Evolutionary conservation across 2,329 filamentous ascomycete species (phyloP).

Genomic region (Fusarium xylarioides): DNA sequence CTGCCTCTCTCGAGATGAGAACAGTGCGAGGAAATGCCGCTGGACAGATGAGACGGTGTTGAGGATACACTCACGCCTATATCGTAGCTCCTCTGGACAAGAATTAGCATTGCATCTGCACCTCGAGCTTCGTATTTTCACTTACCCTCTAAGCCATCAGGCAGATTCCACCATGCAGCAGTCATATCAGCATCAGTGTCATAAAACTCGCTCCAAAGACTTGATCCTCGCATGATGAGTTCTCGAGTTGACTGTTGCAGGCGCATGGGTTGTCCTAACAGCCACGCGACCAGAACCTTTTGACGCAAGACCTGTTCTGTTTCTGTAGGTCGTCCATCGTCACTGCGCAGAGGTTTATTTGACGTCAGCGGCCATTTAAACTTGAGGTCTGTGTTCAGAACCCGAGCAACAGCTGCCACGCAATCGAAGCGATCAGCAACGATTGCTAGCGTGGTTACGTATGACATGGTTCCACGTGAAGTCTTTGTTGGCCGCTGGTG

Average conservation of each 20-base stretch:
- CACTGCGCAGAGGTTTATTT: conserved; percentile 48
- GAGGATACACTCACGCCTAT: conserved; percentile 72
- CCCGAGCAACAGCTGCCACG: conserved; percentile 61
- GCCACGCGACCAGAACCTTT: conserved; percentile 72
- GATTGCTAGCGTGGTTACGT: conserved; percentile 73
- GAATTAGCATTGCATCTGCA: conserved; percentile 10
- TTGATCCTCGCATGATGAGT: conserved; percentile 72
- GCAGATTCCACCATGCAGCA: conserved; percentile 77
- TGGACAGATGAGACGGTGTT: conserved; percentile 76
- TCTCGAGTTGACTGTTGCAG: conserved; percentile 71
- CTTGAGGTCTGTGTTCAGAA: conserved; percentile 59
- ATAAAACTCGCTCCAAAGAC: conserved; percentile 60
- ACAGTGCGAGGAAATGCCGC: conserved; percentile 72
- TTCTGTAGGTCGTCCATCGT: conserved; percentile 52
- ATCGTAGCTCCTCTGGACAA: conserved; percentile 68
- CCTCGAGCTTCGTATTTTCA: not conserved
- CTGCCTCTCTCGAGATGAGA: conserved; percentile 72
- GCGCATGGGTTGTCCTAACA: conserved; percentile 69
- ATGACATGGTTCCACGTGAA: conserved; percentile 61
- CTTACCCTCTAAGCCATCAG: conserved; percentile 72
- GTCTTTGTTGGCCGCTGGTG: conserved; percentile 62
- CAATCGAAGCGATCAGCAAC: conserved; percentile 80
- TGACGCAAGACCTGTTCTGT: conserved; percentile 74
- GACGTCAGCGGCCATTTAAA: conserved; percentile 64
- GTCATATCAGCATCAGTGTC: conserved; percentile 43